These are phyloP conservation scores for Dipteronia dyeriana DNA, from an alignment of 345 rosid species.

Conservation along the genomic window DNA sequence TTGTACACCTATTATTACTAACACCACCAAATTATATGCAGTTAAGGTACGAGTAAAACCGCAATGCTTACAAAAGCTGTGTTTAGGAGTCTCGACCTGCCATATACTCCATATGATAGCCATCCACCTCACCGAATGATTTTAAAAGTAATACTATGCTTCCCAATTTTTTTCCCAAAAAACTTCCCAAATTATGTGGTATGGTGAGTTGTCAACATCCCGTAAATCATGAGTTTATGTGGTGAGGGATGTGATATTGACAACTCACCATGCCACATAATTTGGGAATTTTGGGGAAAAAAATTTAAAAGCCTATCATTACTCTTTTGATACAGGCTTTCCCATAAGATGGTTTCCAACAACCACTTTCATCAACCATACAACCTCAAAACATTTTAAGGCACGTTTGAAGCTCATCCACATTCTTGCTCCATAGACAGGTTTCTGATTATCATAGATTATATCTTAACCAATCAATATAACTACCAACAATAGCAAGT, in stretches of 20 bases:
- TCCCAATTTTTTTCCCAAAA: too few relatives aligned
- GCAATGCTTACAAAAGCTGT: not conserved
- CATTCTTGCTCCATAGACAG: not conserved
- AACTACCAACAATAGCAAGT: not conserved
- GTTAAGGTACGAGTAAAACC: not conserved
- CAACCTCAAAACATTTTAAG: not conserved
- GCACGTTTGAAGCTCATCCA: not conserved
- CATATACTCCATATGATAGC: not conserved
- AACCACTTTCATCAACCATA: not conserved
- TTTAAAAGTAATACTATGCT: too few relatives aligned
- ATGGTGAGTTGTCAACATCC: too few relatives aligned
- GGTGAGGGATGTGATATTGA: too few relatives aligned
- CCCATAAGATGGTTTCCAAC: not conserved
- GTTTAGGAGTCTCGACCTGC: not conserved
- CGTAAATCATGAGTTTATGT: too few relatives aligned
- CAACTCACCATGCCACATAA: too few relatives aligned
- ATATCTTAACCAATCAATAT: not conserved
- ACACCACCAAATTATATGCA: not conserved
- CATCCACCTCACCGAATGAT: not conserved
- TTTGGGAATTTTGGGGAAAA: too few relatives aligned
- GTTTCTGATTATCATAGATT: not conserved
- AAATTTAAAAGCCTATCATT: too few relatives aligned
- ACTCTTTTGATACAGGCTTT: too few relatives aligned
- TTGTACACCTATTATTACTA: not conserved
- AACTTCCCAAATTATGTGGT: too few relatives aligned